Evolutionary conservation across 768 basidiomycete genomes (phyloP).

Genomic region (Rhodotorula diobovata): DNA sequence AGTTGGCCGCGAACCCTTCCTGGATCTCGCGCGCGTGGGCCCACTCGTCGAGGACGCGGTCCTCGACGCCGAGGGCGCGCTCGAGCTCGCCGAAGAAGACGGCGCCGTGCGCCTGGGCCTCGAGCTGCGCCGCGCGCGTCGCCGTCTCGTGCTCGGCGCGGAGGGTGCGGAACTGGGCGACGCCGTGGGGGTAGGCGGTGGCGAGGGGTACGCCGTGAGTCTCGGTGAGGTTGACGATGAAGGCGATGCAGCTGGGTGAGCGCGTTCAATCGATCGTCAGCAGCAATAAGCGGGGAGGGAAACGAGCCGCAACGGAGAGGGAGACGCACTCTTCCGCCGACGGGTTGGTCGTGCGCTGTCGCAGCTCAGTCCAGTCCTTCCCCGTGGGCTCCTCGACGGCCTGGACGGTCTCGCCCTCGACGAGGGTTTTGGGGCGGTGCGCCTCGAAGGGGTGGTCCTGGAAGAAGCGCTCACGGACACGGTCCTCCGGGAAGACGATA

Average conservation of each 20-base stretch:
- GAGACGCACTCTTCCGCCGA: conserved; percentile 78
- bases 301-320: neutral
- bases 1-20: conserved; percentile 17
- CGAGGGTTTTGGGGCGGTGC: conserved; percentile 69
- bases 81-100: conserved; percentile 63
- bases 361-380: conserved; percentile 66
- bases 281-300: neutral
- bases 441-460: conserved; percentile 94
- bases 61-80: conserved; percentile 60
- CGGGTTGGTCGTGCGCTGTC: conserved; percentile 77
- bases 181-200: conserved; percentile 70
- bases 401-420: conserved; percentile 55
- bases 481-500: conserved; percentile 77
- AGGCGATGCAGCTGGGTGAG: conserved; percentile 64
- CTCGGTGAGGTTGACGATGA: conserved; percentile 70
- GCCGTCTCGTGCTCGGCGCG: conserved; percentile 78
- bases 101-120: conserved; percentile 73
- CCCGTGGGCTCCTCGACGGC: conserved; percentile 60
- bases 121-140: conserved; percentile 67
- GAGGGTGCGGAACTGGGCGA: conserved; percentile 81
- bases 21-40: conserved; percentile 43
- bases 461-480: conserved; percentile 84
- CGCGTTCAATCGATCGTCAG: neutral
- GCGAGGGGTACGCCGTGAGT: conserved; percentile 63
- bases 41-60: conserved; percentile 58